Conservation (phyloP, 2,329 filamentous ascomycete species). For the Dothistroma septosporum region DNA sequence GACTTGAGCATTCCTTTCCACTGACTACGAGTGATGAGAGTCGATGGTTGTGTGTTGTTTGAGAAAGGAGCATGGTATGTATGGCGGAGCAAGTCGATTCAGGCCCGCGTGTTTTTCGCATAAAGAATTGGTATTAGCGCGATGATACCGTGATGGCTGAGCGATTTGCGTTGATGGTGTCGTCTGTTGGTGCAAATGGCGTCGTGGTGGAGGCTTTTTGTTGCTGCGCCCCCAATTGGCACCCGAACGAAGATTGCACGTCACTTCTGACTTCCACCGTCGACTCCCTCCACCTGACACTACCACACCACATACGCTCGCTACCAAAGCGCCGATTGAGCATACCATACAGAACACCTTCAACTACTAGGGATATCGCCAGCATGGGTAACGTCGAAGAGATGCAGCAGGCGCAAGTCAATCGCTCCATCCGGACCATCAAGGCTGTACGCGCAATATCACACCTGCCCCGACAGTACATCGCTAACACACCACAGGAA, state of each 20-base stretch:
- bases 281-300: background rate
- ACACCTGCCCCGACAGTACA: constrained; percentile 7
- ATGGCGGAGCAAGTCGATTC: too few species aligned
- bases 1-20: background rate
- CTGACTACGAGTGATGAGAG: too few species aligned
- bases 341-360: background rate
- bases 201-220: background rate
- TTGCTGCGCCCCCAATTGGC: background rate
- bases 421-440: constrained; percentile 81
- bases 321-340: background rate
- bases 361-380: background rate
- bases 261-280: background rate
- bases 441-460: constrained; percentile 62
- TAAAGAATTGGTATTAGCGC: too few species aligned
- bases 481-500: constrained; percentile 56
- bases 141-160: background rate
- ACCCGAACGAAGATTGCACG: background rate
- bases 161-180: background rate
- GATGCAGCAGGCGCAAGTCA: constrained; percentile 60
- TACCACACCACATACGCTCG: background rate
- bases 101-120: too few species aligned
- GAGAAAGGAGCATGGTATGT: too few species aligned
- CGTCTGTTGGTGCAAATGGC: background rate
- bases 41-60: too few species aligned
- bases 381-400: constrained; percentile 38